A percentile compares a stretch with the other conserved stretches of the same genome.
Conservation (phyloP, 108 stramenopile species). For the Mediolabrus comicus region DNA sequence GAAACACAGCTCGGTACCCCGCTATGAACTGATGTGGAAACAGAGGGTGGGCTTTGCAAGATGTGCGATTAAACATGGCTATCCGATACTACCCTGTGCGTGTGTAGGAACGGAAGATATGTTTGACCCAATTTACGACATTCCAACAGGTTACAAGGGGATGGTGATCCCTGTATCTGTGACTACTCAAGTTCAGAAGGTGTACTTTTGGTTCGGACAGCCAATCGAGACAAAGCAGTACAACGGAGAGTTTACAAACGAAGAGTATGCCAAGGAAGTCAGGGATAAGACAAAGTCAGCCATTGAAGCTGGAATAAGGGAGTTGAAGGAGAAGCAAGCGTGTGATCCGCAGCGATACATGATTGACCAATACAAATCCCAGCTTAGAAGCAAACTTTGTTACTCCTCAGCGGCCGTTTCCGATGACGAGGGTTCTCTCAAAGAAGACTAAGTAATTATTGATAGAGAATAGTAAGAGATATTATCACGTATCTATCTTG, state of each 20-base stretch:
- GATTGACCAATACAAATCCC: not conserved
- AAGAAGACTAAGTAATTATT: not conserved
- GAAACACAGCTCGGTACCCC: conserved; percentile 14
- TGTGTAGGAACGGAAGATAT: conserved; percentile 29
- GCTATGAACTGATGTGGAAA: conserved; percentile 33
- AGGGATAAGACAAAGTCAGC: conserved; percentile 11
- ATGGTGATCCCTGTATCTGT: not conserved
- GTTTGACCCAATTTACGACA: conserved; percentile 15
- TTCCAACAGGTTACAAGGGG: conserved; percentile 4
- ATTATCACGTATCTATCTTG: no score
- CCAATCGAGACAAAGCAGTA: conserved; percentile 18
- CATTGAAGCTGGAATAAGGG: conserved; percentile 5
- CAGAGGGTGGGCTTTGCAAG: conserved; percentile 22
- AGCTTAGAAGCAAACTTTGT: not conserved
- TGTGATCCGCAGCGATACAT: conserved; percentile 10
- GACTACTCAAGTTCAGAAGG: conserved; percentile 12
- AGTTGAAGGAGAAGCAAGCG: conserved; percentile 6
- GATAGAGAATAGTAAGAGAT: no score
- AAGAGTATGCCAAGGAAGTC: conserved; percentile 3
- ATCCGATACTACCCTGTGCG: conserved; percentile 24
- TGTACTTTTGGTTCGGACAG: conserved; percentile 22
- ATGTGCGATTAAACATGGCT: conserved; percentile 26
- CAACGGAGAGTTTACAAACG: conserved; percentile 10
- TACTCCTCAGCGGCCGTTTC: not conserved
- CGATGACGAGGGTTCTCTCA: not conserved